Base-by-base conservation (phyloP, 805 yeast species). In the Scheffersomyces amazonensis region DNA sequence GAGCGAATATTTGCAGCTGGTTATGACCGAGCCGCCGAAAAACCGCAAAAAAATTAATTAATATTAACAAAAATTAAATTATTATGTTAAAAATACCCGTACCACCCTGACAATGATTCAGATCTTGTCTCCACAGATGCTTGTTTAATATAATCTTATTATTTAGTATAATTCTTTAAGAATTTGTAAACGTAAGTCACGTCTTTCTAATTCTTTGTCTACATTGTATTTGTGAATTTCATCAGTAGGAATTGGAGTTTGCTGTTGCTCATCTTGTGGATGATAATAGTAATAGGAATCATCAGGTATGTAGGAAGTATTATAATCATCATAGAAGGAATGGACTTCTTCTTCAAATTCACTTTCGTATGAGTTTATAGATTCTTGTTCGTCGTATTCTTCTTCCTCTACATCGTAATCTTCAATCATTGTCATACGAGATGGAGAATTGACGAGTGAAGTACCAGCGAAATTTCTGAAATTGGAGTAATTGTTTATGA, bases 171-270 rank as follows among this genome's bases (percentile, higher is more conserved):
- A 53, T 37, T 68, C 71, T 34, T 50, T 52, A 43, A 65, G 45
- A 37, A 68, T 58, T 42, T 66, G 71, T 38, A 59, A 49, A 32
- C 73, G 54, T 32, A 68, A 57, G 50, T 68, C 70, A 20, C 53
- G 44, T 41, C 69, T 53, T 44, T 68, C 73, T 35, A 47, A 46
- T 33, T 66, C 71, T 41, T 55, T 56, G 25, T 58, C 59, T 21
- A 48, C 48, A 17, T 49, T 34, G 16, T 40, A 37, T 10, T 16
- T n/a, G 8, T 37, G 7, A 15, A 13, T 15, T 13, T 8, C 13
- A 7, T 9, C 13, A 9, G 27, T 5, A 27, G n/a, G n/a, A 8
- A 9, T 23, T 9, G 7, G 10, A 27, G 33, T 34, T 11, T 8
- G 8, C 31, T 46, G 42, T 35, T 42, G 47, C 2, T 60, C 34